Evolutionary conservation across 176 grass and related monocot genomes (phyloP).

Genomic region (Sorghum bicolor): Sorghum_bicolor_NCBIv3 NC_012876.2:8932001-8932500

Average conservation of each 20-base stretch:
- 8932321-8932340: conserved; percentile 75
- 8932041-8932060: conserved; percentile 48
- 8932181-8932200: conserved; percentile 72
- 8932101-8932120: conserved; percentile 57
- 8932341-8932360: conserved; percentile 87
- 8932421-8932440: conserved; percentile 61
- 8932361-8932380: conserved; percentile 91
- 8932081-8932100: conserved; percentile 68
- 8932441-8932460: neutral
- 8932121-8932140: conserved; percentile 80
- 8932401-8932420: conserved; percentile 83
- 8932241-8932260: neutral
- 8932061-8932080: conserved; percentile 83
- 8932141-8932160: conserved; percentile 82
- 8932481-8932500: neutral
- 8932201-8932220: neutral
- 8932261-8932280: neutral
- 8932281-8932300: neutral
- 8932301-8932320: conserved; percentile 9
- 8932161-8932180: conserved; percentile 71
- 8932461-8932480: neutral
- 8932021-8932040: accelerated
- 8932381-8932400: conserved; percentile 56
- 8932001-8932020: neutral
- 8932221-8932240: neutral